Percentiles rank a stretch among this genome's conserved stretches.
phyloP scores from a whole-genome alignment of 148 eudicot species.

The Rhododendron ferrugineum region DNA sequence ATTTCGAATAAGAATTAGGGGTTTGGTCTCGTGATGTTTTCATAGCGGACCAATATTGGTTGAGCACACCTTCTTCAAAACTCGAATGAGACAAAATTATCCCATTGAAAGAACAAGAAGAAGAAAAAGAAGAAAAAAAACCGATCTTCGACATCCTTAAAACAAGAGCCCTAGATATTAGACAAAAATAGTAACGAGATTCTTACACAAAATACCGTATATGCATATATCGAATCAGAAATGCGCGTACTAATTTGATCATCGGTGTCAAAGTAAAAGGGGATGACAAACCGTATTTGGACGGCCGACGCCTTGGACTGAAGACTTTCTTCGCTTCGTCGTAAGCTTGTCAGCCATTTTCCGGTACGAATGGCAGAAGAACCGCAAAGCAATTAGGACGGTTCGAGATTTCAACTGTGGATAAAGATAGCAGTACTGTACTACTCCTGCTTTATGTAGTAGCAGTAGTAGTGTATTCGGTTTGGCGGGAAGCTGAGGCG shows the following conservation, averaged over 20 bases:
- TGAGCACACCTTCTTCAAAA: neutral
- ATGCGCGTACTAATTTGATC: neutral
- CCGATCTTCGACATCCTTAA: neutral
- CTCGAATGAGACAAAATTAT: neutral
- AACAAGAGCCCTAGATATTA: neutral
- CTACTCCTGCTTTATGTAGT: too few species aligned
- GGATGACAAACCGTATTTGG: neutral
- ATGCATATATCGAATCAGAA: too few species aligned
- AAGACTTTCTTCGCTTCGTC: neutral
- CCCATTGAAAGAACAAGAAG: neutral
- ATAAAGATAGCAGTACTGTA: too few species aligned
- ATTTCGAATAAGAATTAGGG: too few species aligned
- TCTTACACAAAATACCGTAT: neutral
- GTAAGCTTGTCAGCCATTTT: neutral
- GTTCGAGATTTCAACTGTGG: too few species aligned
- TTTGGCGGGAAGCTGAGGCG: too few species aligned
- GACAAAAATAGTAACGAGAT: neutral
- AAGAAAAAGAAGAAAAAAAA: too few species aligned
- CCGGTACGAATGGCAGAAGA: neutral
- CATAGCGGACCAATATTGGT: neutral
- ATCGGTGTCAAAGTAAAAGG: too few species aligned
- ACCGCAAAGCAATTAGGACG: too few species aligned
- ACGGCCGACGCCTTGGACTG: neutral
- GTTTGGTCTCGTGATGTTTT: neutral
- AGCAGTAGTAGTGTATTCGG: too few species aligned